Base-by-base conservation (phyloP, 1,284 basidiomycete genomes). In the Cryptococcus sp. region DNA sequence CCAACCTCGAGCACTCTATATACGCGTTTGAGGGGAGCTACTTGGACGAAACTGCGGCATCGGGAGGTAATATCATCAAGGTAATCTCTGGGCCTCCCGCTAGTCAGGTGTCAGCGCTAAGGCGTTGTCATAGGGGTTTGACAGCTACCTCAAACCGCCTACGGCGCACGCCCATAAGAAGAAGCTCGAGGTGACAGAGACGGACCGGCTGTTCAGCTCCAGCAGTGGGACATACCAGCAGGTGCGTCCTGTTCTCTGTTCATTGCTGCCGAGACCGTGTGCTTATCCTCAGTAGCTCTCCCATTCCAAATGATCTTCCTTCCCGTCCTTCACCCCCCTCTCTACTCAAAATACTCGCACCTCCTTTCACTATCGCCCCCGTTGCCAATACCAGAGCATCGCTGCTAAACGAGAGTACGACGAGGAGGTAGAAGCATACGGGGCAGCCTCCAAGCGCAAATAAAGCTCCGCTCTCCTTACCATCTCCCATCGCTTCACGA, bases 21-120 rank as follows among this genome's bases (percentile, higher is more conserved):
- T 79, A 78, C 59, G 73, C 73, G 1, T 80, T 79, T 56, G 80
- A 81, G 57, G 78, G 78, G 6, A 79, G 77, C 50, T 81, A 81
- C 57, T 71, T 81, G 12, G 73, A 74, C 55, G 77, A 78, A 53
- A 76, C 75, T 8, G 71, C 71, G 1, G 66, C 68, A 2, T 71
- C 71, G 7, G 77, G 76, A 0, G 77, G 77, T 1, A 79, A 79
- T 61, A 78, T 79, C 51, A 77, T 79, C 62, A 79, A 78, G 67
- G 77, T 77, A n/a, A n/a, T n/a, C n/a, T n/a, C n/a, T n/a, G 49
- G 36, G 70, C 49, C 8, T 12, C 24, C 3, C 49, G 43, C 18
- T 28, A 11, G 11, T 38, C 18, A 43, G 18, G 12, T 16, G n/a
- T 7, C 40, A 11, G 20, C 23, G 38, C 46, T 57, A 40, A 54